phyloP scores from a whole-genome alignment of 345 rosid genomes.

The Excoecaria cochinchinensis region DNA sequence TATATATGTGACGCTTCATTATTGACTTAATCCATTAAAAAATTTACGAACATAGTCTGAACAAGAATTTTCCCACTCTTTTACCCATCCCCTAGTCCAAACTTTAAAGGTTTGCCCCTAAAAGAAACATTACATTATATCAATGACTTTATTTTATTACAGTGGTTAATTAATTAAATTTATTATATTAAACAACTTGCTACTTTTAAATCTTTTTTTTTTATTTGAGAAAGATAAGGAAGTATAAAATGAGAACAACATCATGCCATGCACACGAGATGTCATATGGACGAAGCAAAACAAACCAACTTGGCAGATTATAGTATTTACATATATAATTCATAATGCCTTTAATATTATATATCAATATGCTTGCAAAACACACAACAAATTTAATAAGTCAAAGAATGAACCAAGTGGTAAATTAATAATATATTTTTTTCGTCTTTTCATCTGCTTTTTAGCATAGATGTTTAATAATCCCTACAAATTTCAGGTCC shows the following conservation, averaged over 20 bases:
- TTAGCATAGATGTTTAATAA: not conserved
- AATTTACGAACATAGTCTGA: no score
- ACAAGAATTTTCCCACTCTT: no score
- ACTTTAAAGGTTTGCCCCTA: conserved; percentile 7
- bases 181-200: conserved; percentile 9
- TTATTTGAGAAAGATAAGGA: not conserved
- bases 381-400: not conserved
- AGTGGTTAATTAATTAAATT: not conserved
- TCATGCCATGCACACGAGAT: conserved; percentile 38
- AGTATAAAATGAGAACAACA: conserved; percentile 21
- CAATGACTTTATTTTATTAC: not conserved
- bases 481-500: conserved; percentile 8
- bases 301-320: not conserved
- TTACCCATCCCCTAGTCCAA: not conserved
- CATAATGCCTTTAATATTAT: not conserved
- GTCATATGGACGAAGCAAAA: not conserved
- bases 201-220: no score
- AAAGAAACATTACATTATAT: not conserved
- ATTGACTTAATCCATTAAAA: no score
- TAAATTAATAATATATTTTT: not conserved
- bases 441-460: not conserved
- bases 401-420: not conserved
- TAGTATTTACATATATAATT: not conserved
- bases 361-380: not conserved
- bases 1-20: no score